Evolutionary conservation across 495 filamentous ascomycete species (phyloP), one percentile per base, ranked within the genome.

Genomic region (Aspergillus cavernicola): DNA sequence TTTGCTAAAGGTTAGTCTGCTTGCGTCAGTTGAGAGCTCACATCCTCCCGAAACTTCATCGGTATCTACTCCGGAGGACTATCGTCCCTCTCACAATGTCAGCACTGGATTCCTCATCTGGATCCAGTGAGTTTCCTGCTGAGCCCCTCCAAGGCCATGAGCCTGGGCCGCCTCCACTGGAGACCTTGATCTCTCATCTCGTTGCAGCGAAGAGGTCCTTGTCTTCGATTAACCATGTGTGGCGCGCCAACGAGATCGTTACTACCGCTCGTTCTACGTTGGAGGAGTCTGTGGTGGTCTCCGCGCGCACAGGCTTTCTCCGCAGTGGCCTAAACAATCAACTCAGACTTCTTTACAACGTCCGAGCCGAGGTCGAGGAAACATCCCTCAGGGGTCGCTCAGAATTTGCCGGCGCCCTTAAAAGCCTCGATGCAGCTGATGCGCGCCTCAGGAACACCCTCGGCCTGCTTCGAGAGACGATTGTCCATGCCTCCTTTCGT

Each of bases 161-260:
- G 28, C 55, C 56, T 19, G 52, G 61, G 10, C 57, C 66, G 44
- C 69, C 66, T 23, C 64, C 65, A 24, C 79, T 93, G 47, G 88
- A 93, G 50, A 82, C 80, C 3, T 82, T 96, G 23, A 86, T 96
- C 38, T 76, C 79, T 2, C 83, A 95, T 71, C 87, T 97, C 23
- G 80, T 97, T 13, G 85, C 85, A 35, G 88, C 95, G 3, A 98
- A 97, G 71, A 83, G 89, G 22, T 92, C 92, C 7, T 81, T 98
- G 2, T 87, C 88, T n/a, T 90, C 89, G 2, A 89, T 92, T 58
- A 80, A 72, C 40, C 84, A 91, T 57, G 90, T 97, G 35, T 85
- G 85, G 68, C 88, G 89, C 36, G 93, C 92, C 52, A 89, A 95
- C 63, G 85, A 92, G 59, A 85, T 98, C 32, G 88, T 93, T 37